These are phyloP conservation scores for Amauroascus niger DNA, from an alignment of 2,329 filamentous ascomycete genomes.

Conservation along the genomic window DNA sequence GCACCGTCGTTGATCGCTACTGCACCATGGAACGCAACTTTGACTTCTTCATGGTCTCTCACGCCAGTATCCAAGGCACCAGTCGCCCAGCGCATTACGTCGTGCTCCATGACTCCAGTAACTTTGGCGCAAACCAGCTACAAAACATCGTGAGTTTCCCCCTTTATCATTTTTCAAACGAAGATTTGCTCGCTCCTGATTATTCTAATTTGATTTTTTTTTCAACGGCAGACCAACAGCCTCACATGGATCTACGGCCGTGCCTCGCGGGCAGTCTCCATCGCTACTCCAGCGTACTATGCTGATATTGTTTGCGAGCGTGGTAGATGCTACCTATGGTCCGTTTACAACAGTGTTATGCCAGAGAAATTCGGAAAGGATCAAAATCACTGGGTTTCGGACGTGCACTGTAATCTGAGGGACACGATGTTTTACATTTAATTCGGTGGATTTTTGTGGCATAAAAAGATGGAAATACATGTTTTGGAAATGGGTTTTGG, in stretches of 20 bases:
- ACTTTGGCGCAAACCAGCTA: conserved; percentile 43
- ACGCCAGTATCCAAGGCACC: conserved; percentile 70
- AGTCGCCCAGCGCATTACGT: conserved; percentile 77
- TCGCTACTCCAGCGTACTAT: conserved; percentile 83
- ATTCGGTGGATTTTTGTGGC: conserved; percentile 47
- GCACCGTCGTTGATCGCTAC: conserved; percentile 76
- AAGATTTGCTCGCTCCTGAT: conserved; percentile 34
- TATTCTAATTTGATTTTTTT: conserved; percentile 40
- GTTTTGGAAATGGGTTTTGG: no score
- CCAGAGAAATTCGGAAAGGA: conserved; percentile 40
- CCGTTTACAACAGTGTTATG: conserved; percentile 8
- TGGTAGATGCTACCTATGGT: conserved; percentile 56
- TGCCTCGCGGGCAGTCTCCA: conserved; percentile 74
- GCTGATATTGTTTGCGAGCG: conserved; percentile 76
- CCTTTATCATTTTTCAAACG: conserved; percentile 37
- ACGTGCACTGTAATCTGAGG: conserved; percentile 24
- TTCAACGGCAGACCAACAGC: conserved; percentile 28
- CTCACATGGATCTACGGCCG: conserved; percentile 76
- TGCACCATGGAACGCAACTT: conserved; percentile 62
- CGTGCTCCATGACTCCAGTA: conserved; percentile 55
- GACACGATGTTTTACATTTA: conserved; percentile 33
- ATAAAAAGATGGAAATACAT: conserved; percentile 51
- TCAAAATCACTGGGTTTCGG: conserved; percentile 4
- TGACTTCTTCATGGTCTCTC: conserved; percentile 81
- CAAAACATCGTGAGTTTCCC: conserved; percentile 17